Evolutionary conservation across 768 basidiomycete species (phyloP).

Genomic region (Russula emetica): DNA sequence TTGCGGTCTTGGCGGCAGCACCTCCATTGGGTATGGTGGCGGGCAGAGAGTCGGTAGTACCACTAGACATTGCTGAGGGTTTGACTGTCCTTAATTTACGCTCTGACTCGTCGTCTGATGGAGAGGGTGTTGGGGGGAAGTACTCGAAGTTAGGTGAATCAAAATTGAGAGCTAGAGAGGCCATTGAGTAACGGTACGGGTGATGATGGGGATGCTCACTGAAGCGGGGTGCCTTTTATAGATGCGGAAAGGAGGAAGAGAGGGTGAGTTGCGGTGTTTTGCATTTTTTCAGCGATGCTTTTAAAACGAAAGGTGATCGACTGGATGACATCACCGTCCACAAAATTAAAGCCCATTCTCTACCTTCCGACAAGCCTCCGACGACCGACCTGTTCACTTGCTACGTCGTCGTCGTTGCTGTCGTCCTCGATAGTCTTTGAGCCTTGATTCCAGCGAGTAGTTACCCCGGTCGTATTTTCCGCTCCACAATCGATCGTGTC

Average conservation of each 20-base stretch:
- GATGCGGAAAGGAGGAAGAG: neutral
- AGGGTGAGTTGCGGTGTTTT: neutral
- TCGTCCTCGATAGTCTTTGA: conserved; percentile 5
- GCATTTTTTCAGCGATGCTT: conserved; percentile 13
- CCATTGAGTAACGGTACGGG: conserved; percentile 11
- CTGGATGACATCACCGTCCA: conserved; percentile 21
- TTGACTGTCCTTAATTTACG: conserved; percentile 11
- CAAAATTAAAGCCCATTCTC: neutral
- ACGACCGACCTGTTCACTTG: neutral
- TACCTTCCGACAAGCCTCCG: neutral
- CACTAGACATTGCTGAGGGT: conserved; percentile 19
- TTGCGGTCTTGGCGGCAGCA: conserved; percentile 29
- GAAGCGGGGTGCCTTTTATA: conserved; percentile 5
- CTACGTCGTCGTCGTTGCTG: conserved; percentile 1
- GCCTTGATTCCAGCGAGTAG: neutral
- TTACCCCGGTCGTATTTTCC: neutral
- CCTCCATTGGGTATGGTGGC: conserved; percentile 28
- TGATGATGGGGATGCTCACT: conserved; percentile 15
- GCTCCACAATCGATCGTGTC: conserved; percentile 17
- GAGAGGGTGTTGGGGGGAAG: conserved; percentile 37
- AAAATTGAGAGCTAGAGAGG: conserved; percentile 22
- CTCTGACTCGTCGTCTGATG: conserved; percentile 29
- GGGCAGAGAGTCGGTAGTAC: conserved; percentile 24
- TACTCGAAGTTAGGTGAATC: conserved; percentile 31
- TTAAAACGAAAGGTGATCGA: conserved; percentile 8